Percentiles rank a stretch among this genome's conserved stretches.
Conservation (phyloP, 2,329 filamentous ascomycete genomes). For the Xylaria sp. region DNA sequence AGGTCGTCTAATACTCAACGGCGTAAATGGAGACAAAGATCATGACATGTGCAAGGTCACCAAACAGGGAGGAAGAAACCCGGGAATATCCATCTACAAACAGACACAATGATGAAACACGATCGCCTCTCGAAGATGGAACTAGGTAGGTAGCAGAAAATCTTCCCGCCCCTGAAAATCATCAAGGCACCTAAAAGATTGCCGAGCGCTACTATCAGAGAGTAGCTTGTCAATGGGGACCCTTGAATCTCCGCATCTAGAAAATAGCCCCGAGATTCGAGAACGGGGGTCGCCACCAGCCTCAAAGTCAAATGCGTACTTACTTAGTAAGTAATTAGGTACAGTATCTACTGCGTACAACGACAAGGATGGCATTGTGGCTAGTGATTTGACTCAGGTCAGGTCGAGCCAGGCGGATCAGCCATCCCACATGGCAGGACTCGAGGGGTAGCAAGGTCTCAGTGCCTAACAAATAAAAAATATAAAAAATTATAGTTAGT, state of each 20-base stretch:
- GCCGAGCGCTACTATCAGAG: constrained; percentile 18
- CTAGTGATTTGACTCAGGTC: background rate
- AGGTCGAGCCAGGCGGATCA: too few species aligned
- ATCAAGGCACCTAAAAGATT: constrained; percentile 16
- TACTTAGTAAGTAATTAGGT: too few species aligned
- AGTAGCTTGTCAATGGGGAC: constrained; percentile 10
- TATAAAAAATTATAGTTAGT: background rate
- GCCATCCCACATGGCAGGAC: constrained; percentile 21
- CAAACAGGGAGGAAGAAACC: constrained; percentile 5
- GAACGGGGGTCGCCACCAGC: background rate
- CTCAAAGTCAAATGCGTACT: constrained; percentile 15
- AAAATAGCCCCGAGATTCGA: constrained; percentile 13
- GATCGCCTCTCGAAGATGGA: constrained; percentile 3
- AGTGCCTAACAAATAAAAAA: constrained; percentile 7
- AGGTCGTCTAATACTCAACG: background rate
- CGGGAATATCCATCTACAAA: constrained; percentile 9
- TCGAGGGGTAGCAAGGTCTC: background rate
- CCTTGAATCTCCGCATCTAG: constrained; percentile 1
- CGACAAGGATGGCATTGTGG: constrained; percentile 10
- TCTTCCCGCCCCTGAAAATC: constrained; percentile 24
- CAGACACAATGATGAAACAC: constrained; percentile 30
- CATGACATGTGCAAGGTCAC: constrained; percentile 10
- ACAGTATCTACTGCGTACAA: background rate
- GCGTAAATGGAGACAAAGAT: background rate
- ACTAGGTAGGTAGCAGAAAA: background rate